A percentile compares a stretch with the other conserved stretches of the same genome.
Conservation (phyloP, 169 alveolate species). For the Babesia ovis region DNA sequence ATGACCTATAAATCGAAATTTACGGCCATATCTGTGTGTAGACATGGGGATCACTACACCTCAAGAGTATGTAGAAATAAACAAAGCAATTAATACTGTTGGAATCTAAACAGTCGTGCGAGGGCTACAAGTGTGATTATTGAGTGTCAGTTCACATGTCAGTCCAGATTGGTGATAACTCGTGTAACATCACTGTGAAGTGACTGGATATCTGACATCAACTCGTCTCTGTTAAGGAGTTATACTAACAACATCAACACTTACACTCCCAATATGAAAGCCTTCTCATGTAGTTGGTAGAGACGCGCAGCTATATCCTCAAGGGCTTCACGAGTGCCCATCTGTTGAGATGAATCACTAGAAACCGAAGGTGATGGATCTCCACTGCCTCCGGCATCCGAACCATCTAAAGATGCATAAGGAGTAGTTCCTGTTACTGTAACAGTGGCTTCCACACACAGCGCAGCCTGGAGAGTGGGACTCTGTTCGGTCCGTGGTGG, state of each 20-base stretch:
- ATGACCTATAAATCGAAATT: no score
- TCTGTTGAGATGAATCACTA: background rate
- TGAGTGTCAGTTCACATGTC: background rate
- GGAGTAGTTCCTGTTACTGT: background rate
- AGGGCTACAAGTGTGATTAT: background rate
- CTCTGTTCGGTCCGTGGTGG: background rate
- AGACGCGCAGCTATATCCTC: slow-evolving; percentile 17
- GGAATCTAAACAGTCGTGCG: no score
- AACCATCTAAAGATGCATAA: background rate
- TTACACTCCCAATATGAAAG: background rate
- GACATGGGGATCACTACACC: slow-evolving; percentile 35
- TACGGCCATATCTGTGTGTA: slow-evolving; percentile 28
- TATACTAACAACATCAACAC: background rate
- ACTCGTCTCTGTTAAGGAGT: slow-evolving; percentile 7
- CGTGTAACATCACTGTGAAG: slow-evolving; percentile 22
- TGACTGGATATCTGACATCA: slow-evolving; percentile 12
- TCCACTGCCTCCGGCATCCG: background rate
- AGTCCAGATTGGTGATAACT: slow-evolving; percentile 3
- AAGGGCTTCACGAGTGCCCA: background rate
- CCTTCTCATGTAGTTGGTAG: slow-evolving; percentile 9
- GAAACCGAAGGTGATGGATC: slow-evolving; percentile 1
- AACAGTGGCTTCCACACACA: background rate
- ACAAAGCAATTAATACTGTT: no score
- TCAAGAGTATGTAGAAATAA: no score
- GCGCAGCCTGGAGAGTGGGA: background rate